A percentile compares a stretch with the other conserved stretches of the same genome.
These are phyloP conservation scores for Cladophialophora yegresii DNA, from an alignment of 2,329 filamentous ascomycete genomes.

Conservation along the genomic window DNA sequence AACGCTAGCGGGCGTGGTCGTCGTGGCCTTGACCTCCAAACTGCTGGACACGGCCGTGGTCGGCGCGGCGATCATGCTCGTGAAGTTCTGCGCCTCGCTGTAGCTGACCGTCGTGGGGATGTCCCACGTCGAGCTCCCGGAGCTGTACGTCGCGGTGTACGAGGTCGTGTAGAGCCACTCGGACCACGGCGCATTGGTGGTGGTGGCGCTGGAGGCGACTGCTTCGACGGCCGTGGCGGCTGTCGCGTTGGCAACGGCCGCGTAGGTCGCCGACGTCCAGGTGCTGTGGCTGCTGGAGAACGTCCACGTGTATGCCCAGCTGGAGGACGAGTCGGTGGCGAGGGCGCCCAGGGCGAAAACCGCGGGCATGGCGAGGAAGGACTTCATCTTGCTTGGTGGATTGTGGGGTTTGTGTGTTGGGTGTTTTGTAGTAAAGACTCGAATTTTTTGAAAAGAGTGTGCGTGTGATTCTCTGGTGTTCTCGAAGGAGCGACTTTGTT, in stretches of 20 bases:
- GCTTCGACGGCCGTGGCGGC: constrained; percentile 10
- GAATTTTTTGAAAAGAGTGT: not conserved
- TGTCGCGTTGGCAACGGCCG: constrained; percentile 23
- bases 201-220: constrained; percentile 17
- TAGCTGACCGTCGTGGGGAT: constrained; percentile 25
- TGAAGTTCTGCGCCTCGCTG: constrained; percentile 19
- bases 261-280: constrained; percentile 21
- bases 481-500: not conserved
- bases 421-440: not conserved
- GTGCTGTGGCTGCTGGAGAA: constrained; percentile 27
- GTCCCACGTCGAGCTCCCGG: constrained; percentile 24
- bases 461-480: not conserved
- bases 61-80: constrained; percentile 29
- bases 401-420: not conserved
- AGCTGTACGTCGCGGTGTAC: constrained; percentile 27
- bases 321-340: constrained; percentile 18
- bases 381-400: constrained; percentile 25
- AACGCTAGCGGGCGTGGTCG: not conserved
- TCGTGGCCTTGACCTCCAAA: not conserved
- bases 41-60: not conserved
- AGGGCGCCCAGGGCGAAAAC: constrained; percentile 29
- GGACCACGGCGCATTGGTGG: constrained; percentile 1
- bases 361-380: constrained; percentile 29
- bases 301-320: constrained; percentile 29
- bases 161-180: constrained; percentile 24